Base-by-base conservation (phyloP, 129 eudicot species). In the Rutidosis leptorrhynchoides region DNA sequence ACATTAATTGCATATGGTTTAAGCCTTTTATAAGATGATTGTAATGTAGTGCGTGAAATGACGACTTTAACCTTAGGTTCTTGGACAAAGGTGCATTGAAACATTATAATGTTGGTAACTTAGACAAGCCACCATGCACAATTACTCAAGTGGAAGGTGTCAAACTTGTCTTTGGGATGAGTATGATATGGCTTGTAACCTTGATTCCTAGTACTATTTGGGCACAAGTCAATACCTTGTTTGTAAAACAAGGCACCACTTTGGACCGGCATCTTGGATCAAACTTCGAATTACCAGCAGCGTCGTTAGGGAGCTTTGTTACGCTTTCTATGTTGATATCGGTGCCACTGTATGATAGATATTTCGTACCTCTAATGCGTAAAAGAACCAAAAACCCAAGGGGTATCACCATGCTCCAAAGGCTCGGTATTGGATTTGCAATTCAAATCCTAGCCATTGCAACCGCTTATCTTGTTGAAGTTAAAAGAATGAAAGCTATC, bases 191-290 rank as follows among this genome's bases (percentile, higher is more conserved):
- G 96, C 71, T 84, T 19, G 95, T 77, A 14, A 84, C 94, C 72
- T 79, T 93, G 45, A 72, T 93, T 48, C 98, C 98, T 2, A 83
- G 95, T 85, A 88, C 92, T 58, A 85, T 93, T n/a, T 85, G 95
- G 96, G 96, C 96, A n/a, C 96, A 93, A 82, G 71, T 85, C 79
- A 88, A 88, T 84, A 93, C 98, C 51, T 85, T 93, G 23, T 93
- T 93, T 32, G 98, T 93, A 11, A 93, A 93, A 71, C 98, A 93
- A 70, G 98, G 98, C 74, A 88, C 89, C 79, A 93, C 96, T 42
- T 55, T 93, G 68, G 90, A 93, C 77, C 76, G 98, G 21, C 95
- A 81, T 69, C 37, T 93, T 30, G 86, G 89, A 35, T 26, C 77
- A 1, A 61, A 23, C 53, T 82, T 93, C 76, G 83, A 80, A 30